Base-by-base conservation (phyloP, 768 basidiomycete genomes). In the Phaffia tasmanica region DNA sequence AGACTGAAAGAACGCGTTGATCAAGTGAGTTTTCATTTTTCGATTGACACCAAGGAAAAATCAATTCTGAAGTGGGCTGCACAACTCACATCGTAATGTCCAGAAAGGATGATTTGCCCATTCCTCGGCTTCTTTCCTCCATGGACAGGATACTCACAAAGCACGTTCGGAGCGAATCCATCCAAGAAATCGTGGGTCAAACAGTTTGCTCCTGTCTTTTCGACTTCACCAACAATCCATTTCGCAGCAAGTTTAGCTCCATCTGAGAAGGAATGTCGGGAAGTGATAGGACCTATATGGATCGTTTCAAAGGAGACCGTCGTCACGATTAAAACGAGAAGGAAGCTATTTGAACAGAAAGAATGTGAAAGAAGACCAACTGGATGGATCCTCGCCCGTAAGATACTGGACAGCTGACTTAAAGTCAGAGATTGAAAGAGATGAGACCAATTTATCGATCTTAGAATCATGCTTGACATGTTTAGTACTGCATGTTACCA, bases 141-240 rank as follows among this genome's bases (percentile, higher is more conserved):
- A 16, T 57, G 16, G 30, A 23, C 32, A 14, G 72, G 78, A 62
- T 79, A 89, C 85, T 71, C 61, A 67, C 90, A 94, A 65, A 94
- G 81, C 55, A 94, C 85, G 72, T 94, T 90, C 14, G 92, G 91
- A 3, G 88, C 81, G 73, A 89, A 92, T 8, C 87, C 88, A 18
- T 53, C 11, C 30, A 85, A 75, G 81, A 91, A 95, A 0, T 78
- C 73, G 71, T 79, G 79, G 32, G 89, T 79, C 66, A 81, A 80
- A 76, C 91, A 94, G 3, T 76, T 76, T 1, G 88, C 89, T 0
- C 92, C 91, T 0, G 84, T 83, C 9, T 79, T 79, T 77, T 92
- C 87, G 61, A 92, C 75, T 62, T 73, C 80, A 18, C 76, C 79
- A 77, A 85, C 87, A 71, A 94, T 80, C 88, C 88, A 87, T 2